Evolutionary conservation across 177 flowering plant species (phyloP).

Genomic region (Vitis hybrid): DNA sequence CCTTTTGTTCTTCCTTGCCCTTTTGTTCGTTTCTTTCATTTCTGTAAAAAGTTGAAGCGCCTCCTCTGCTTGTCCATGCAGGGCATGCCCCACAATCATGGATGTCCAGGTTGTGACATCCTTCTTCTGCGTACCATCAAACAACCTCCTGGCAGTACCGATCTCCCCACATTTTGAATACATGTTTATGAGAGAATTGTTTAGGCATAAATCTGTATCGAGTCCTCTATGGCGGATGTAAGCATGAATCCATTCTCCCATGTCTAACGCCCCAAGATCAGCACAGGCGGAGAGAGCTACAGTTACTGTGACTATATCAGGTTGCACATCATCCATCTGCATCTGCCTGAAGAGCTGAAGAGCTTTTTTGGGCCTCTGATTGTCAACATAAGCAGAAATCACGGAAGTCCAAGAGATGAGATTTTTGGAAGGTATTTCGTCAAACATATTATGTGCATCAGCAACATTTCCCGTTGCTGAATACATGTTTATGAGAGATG

Average conservation of each 20-base stretch:
- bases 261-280: constrained; percentile 38
- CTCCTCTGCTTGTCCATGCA: constrained; percentile 45
- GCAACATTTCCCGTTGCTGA: constrained; percentile 21
- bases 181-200: constrained; percentile 44
- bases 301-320: constrained; percentile 30
- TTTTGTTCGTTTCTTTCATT: constrained; percentile 20
- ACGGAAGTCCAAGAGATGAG: constrained; percentile 38
- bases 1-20: neutral
- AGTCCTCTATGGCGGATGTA: constrained; percentile 24
- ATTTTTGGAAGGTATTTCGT: constrained; percentile 30
- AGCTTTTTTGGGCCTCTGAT: constrained; percentile 30
- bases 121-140: constrained; percentile 21
- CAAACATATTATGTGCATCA: constrained; percentile 40
- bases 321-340: constrained; percentile 31
- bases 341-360: constrained; percentile 34
- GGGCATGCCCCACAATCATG: constrained; percentile 42
- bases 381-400: constrained; percentile 37
- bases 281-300: constrained; percentile 46
- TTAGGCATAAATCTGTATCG: constrained; percentile 23
- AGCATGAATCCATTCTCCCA: constrained; percentile 45
- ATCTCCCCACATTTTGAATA: constrained; percentile 39
- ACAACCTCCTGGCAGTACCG: constrained; percentile 24
- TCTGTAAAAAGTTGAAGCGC: constrained; percentile 31
- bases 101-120: constrained; percentile 49
- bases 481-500: constrained; percentile 30